A percentile compares a stretch with the other conserved stretches of the same genome.
Evolutionary conservation across 176 grass and related monocot species (phyloP).

Genomic region (Metroxylon sagu): DNA sequence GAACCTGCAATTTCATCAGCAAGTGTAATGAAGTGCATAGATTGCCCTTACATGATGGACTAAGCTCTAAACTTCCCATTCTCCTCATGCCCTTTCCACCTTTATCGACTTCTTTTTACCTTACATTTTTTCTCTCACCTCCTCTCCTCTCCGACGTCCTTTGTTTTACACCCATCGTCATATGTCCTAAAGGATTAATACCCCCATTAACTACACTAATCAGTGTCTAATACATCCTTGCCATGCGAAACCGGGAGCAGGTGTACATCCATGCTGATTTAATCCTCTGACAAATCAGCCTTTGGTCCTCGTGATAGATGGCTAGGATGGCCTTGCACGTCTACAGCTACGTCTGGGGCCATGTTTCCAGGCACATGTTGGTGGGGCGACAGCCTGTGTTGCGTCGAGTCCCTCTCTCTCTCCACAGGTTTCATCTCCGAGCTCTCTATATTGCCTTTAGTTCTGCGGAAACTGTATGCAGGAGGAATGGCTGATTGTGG

Average conservation of each 20-base stretch:
- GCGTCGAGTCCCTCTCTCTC: background rate
- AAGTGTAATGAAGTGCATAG: too few relatives aligned
- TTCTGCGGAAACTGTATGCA: background rate
- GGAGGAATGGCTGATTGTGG: background rate
- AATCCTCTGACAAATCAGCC: background rate
- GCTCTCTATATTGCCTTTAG: background rate
- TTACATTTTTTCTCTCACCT: too few relatives aligned
- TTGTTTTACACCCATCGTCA: too few relatives aligned
- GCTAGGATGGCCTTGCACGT: background rate
- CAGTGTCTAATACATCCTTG: conserved; percentile 2
- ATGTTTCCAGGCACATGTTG: background rate
- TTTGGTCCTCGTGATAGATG: background rate
- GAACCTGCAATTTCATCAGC: too few relatives aligned
- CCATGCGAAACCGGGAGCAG: background rate
- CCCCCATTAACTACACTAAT: too few relatives aligned
- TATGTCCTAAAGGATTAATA: too few relatives aligned
- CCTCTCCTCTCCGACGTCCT: too few relatives aligned
- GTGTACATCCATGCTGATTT: conserved; percentile 1
- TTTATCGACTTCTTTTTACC: too few relatives aligned
- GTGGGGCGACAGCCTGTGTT: background rate
- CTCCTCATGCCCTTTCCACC: too few relatives aligned
- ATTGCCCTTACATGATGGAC: too few relatives aligned
- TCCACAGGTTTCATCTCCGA: conserved; percentile 4
- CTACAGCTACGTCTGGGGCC: background rate
- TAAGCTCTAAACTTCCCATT: too few relatives aligned